A percentile compares a stretch with the other conserved stretches of the same genome.
Conservation (phyloP, 2,329 filamentous ascomycete genomes). For the Colletotrichum sansevieriae region DNA sequence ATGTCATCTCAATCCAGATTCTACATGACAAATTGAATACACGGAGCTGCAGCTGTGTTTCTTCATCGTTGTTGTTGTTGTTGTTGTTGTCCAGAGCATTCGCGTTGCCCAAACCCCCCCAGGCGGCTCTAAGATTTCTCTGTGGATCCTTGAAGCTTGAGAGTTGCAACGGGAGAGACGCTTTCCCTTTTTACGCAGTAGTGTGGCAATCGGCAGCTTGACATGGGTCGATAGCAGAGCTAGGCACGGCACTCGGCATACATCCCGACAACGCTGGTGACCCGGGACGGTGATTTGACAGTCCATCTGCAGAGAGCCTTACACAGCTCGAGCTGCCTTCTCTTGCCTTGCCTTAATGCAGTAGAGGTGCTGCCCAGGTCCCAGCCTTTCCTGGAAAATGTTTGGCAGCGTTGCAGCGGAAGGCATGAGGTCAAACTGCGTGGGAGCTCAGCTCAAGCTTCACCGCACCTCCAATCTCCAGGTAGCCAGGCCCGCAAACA, state of each 20-base stretch:
- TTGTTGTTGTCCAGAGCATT: no score
- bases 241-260: background rate
- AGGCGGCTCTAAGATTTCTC: no score
- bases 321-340: no score
- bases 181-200: background rate
- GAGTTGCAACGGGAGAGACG: background rate
- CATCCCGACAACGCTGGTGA: background rate
- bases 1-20: no score
- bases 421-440: background rate
- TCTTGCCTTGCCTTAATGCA: no score
- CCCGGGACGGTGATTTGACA: background rate
- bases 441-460: background rate
- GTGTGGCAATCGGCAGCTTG: background rate
- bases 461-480: background rate
- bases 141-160: background rate
- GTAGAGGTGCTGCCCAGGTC: no score
- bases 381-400: no score
- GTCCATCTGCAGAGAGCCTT: no score
- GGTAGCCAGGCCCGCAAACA: background rate
- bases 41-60: no score
- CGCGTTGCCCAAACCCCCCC: no score
- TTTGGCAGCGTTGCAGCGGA: conserved; percentile 9
- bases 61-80: no score
- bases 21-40: no score
- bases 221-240: conserved; percentile 2